Evolutionary conservation across 495 filamentous ascomycete species (phyloP).

Genomic region (Thermochaetoides thermophila): DNA sequence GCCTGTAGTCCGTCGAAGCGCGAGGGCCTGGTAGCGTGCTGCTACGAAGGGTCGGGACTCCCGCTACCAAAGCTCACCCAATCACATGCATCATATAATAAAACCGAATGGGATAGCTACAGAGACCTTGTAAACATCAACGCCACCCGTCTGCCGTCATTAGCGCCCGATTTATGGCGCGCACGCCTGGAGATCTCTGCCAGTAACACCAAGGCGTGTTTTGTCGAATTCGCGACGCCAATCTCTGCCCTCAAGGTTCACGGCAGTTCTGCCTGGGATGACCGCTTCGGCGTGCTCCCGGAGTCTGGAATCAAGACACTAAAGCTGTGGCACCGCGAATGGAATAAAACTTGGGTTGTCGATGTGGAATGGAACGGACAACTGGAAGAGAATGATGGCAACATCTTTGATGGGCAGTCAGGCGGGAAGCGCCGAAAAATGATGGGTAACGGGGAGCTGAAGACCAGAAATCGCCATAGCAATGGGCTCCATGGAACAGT

Average conservation of each 20-base stretch:
- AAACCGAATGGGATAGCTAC: constrained; percentile 4
- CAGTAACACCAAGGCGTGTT: constrained; percentile 21
- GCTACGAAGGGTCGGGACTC: constrained; percentile 41
- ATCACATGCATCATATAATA: constrained; percentile 30
- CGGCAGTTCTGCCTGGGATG: constrained; percentile 34
- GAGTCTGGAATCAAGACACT: constrained; percentile 24
- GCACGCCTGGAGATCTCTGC: constrained; percentile 15
- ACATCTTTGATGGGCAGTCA: constrained; percentile 4
- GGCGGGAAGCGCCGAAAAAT: constrained; percentile 8
- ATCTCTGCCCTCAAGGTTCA: constrained; percentile 14
- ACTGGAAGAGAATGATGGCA: background rate
- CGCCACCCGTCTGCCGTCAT: constrained; percentile 13
- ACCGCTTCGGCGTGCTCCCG: constrained; percentile 59
- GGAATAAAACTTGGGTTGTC: constrained; percentile 61
- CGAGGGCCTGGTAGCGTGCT: constrained; percentile 45
- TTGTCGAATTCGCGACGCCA: constrained; percentile 17
- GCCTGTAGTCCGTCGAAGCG: constrained; percentile 23
- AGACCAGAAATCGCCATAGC: constrained; percentile 8
- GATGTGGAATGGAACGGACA: constrained; percentile 50
- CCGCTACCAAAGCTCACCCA: background rate
- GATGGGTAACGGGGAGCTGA: constrained; percentile 17
- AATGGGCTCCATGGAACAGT: constrained; percentile 48
- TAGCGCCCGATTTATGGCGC: constrained; percentile 4
- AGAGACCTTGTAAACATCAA: constrained; percentile 13
- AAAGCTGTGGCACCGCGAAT: constrained; percentile 45